Evolutionary conservation across 176 grass and related monocot species (phyloP), one percentile per base, ranked within the genome.

Genomic region (Metroxylon sagu): DNA sequence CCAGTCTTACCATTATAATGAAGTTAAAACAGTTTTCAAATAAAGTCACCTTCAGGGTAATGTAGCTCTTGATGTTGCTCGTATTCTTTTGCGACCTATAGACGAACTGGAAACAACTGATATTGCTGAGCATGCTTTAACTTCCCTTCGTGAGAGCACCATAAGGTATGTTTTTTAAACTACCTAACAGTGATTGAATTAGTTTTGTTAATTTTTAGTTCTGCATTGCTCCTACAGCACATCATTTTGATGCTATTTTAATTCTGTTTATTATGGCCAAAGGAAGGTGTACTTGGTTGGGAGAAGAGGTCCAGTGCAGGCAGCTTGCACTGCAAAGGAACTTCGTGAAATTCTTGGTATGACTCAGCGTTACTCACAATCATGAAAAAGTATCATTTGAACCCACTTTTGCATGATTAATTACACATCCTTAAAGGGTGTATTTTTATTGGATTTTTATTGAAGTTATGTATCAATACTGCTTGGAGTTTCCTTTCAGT

Each of bases 1-100:
- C 31, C 31, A 39, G 10, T 39, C 7, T 39, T 39, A 16, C 19
- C 15, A 64, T 49, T 49, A 18, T 23, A 26, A 16, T 64, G 48
- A 48, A 25, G n/a, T 26, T 29, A 29, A 14, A 21, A 19, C 35
- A 62, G 29, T 54, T 27, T 29, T 29, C 31, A 39, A 73, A 73
- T 53, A 52, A 28, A 6, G 6, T 62, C 29, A 59, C 63, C 58
- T 64, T 43, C 56, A 91, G 92, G 92, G 92, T 64, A 97, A 97
- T 88, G 92, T 97, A 56, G 87, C 92, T 60, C 81, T 97, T 80
- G 84, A 97, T 88, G 87, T 83, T 74, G 83, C 92, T 50, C 81
- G 84, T 57, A 76, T 97, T 83, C 84, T 97, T 70, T 76, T 91
- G 75, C 49, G 81, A 54, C 82, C 83, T 59, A 77, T 53, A 57